Conservation (phyloP, 805 yeast genomes). For the Hanseniaspora thailandica region DNA sequence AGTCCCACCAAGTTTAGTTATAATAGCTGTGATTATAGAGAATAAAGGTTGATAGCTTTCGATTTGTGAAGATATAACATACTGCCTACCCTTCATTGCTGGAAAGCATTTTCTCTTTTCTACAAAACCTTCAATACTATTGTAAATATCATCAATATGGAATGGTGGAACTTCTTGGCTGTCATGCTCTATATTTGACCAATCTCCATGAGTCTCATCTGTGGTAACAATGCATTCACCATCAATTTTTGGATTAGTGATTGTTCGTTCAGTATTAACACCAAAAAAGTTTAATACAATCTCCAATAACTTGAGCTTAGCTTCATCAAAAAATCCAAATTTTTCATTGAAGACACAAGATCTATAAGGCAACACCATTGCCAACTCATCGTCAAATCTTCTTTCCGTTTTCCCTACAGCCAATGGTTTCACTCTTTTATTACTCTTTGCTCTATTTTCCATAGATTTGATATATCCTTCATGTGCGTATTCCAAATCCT, state of each 20-base stretch:
- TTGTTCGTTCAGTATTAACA: neutral
- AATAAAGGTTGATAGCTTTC: neutral
- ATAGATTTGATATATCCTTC: neutral
- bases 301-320: neutral
- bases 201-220: neutral
- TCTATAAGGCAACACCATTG: neutral
- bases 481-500: neutral
- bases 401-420: constrained; percentile 10
- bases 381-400: constrained; percentile 3
- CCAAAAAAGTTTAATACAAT: constrained; percentile 7
- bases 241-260: neutral
- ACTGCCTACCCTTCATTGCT: neutral
- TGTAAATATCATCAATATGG: neutral
- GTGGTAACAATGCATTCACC: neutral
- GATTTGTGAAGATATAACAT: neutral
- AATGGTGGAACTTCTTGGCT: neutral
- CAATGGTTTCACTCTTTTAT: neutral
- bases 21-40: neutral
- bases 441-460: neutral
- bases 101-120: neutral
- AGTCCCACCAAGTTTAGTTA: neutral
- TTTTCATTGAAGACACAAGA: no score
- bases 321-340: neutral
- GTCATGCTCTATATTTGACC: neutral
- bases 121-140: neutral